These are phyloP conservation scores for Pseudonectria foliicola DNA, from an alignment of 2,329 filamentous ascomycete genomes.

Conservation along the genomic window DNA sequence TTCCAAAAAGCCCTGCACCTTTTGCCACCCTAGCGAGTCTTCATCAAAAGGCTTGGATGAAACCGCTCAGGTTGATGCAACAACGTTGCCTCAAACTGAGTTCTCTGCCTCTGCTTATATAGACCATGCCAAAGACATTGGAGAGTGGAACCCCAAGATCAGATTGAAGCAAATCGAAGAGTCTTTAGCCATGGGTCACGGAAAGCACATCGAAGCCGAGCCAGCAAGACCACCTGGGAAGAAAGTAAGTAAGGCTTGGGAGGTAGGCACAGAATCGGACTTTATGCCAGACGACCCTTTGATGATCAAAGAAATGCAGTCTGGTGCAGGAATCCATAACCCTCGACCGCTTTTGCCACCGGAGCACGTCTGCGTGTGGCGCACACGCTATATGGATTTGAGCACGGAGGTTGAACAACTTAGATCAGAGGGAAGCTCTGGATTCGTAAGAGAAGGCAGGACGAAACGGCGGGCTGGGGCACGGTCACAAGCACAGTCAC, in stretches of 20 bases:
- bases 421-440: conserved; percentile 30
- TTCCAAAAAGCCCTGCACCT: conserved; percentile 12
- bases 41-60: conserved; percentile 7
- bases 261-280: conserved; percentile 1
- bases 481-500: too few relatives aligned
- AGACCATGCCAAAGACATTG: conserved; percentile 1
- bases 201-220: conserved; percentile 11
- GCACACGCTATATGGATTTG: conserved; percentile 33
- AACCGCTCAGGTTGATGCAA: conserved; percentile 1
- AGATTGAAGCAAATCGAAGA: conserved; percentile 23
- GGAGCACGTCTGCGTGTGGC: conserved; percentile 37
- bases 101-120: too few relatives aligned
- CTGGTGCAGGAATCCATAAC: conserved; percentile 20
- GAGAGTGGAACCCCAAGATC: conserved; percentile 12
- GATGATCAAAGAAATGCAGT: conserved; percentile 5
- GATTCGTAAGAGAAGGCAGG: conserved; percentile 4
- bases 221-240: conserved; percentile 1
- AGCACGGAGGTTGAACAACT: conserved; percentile 34
- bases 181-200: conserved; percentile 18
- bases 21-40: conserved; percentile 15
- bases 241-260: conserved; percentile 2
- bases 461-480: conserved; percentile 8
- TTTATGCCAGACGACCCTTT: conserved; percentile 4
- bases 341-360: conserved; percentile 29
- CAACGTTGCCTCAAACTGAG: too few relatives aligned